Evolutionary conservation across 2,329 filamentous ascomycete species (phyloP).

Genomic region (Nannizziopsis arthrosporioides): DNA sequence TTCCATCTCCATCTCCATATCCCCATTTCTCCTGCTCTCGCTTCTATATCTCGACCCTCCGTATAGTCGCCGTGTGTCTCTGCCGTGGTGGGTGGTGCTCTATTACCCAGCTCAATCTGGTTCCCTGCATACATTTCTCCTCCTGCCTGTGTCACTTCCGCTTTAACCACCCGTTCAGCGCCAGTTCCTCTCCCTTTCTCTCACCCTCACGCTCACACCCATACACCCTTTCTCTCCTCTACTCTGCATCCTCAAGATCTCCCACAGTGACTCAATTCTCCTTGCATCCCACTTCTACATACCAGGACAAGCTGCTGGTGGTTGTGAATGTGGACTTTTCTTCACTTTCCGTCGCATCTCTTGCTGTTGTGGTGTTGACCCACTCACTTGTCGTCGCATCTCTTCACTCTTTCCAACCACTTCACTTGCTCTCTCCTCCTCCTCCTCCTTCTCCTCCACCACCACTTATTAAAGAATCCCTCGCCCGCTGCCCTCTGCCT

Average conservation of each 20-base stretch:
- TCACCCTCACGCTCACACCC: not conserved
- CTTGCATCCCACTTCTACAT: not conserved
- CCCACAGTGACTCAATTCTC: slow-evolving; percentile 2
- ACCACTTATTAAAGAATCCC: not conserved
- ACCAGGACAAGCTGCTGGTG: slow-evolving; percentile 1
- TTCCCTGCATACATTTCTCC: slow-evolving; percentile 8
- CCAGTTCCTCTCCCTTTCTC: slow-evolving; percentile 14
- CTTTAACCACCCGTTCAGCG: not conserved
- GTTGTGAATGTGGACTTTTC: slow-evolving; percentile 1
- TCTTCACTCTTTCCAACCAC: slow-evolving; percentile 16
- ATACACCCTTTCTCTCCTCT: not conserved
- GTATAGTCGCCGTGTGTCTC: not conserved
- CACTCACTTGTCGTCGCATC: slow-evolving; percentile 8
- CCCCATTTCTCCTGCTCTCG: not conserved
- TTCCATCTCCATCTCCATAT: not conserved
- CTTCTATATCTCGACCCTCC: not conserved
- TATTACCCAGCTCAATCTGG: slow-evolving; percentile 6
- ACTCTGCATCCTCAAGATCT: slow-evolving; percentile 7
- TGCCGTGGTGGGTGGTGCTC: slow-evolving; percentile 5
- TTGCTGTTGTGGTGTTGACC: slow-evolving; percentile 7
- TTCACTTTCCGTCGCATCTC: slow-evolving; percentile 6
- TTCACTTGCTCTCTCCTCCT: slow-evolving; percentile 16
- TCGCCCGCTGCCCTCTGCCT: not conserved
- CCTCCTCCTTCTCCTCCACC: slow-evolving; percentile 7
- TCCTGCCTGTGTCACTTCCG: slow-evolving; percentile 10